Evolutionary conservation across 345 rosid genomes (phyloP).

Genomic region (Salix dunnii): DNA sequence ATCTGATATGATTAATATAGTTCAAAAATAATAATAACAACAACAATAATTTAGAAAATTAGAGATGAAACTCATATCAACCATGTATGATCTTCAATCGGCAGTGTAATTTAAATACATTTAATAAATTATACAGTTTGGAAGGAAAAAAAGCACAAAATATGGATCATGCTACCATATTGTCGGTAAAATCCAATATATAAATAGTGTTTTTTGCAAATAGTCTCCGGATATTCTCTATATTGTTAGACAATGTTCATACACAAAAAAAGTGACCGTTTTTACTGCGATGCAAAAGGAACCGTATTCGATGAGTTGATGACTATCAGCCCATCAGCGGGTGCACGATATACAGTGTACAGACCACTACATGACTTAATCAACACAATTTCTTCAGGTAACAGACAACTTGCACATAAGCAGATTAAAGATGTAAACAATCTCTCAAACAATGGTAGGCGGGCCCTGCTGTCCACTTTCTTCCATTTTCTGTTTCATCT

Average conservation of each 20-base stretch:
- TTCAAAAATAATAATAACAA: too few species aligned
- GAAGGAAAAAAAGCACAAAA: too few species aligned
- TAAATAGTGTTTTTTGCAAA: too few species aligned
- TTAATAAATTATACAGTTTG: too few species aligned
- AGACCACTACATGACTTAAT: constrained; percentile 7
- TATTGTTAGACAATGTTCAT: background rate
- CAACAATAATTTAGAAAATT: too few species aligned
- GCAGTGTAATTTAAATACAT: too few species aligned
- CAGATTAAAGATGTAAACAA: background rate
- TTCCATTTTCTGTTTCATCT: constrained; percentile 70
- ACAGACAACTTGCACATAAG: constrained; percentile 14
- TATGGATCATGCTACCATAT: too few species aligned
- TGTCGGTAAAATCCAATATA: too few species aligned
- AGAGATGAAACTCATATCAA: too few species aligned
- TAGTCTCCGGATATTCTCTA: background rate
- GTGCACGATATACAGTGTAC: constrained; percentile 7
- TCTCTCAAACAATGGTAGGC: constrained; percentile 1
- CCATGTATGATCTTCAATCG: too few species aligned
- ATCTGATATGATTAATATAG: too few species aligned
- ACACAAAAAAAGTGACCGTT: background rate
- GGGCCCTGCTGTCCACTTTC: constrained; percentile 24
- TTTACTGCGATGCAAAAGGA: constrained; percentile 9
- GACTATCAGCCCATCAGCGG: background rate
- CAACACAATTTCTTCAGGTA: background rate
- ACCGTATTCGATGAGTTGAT: constrained; percentile 1